Evolutionary conservation across 2,329 filamentous ascomycete species (phyloP).

Genomic region (Stagonosporopsis cucurbitacearum): DNA sequence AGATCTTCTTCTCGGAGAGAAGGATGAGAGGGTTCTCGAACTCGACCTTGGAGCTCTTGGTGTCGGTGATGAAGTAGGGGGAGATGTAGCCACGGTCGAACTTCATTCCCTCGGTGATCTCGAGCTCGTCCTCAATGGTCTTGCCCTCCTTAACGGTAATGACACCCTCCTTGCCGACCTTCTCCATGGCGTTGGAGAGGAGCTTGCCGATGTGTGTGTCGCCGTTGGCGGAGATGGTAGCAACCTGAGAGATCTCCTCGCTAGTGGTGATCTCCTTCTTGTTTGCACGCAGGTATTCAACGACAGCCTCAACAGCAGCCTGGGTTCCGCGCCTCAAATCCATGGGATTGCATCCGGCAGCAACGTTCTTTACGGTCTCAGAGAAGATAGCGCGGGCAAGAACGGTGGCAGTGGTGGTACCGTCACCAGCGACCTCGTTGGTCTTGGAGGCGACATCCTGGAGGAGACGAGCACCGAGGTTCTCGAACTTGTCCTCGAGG

Average conservation of each 20-base stretch:
- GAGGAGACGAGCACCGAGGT: slow-evolving; percentile 93
- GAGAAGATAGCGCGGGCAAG: slow-evolving; percentile 98
- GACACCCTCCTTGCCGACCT: slow-evolving; percentile 99
- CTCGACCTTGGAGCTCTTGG: slow-evolving; percentile 98
- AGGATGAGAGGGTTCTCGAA: slow-evolving; percentile 99
- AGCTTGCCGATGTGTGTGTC: slow-evolving; percentile 94
- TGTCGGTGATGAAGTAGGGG: slow-evolving; percentile 99
- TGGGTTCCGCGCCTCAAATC: slow-evolving; percentile 96
- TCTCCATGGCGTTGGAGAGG: slow-evolving; percentile 99
- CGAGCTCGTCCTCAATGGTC: slow-evolving; percentile 96
- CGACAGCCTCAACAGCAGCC: slow-evolving; percentile 91
- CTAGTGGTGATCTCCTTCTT: slow-evolving; percentile 98
- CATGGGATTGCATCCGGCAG: slow-evolving; percentile 99
- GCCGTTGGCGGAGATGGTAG: slow-evolving; percentile 97
- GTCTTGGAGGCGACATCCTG: slow-evolving; percentile 99
- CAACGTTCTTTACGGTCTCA: slow-evolving; percentile 99
- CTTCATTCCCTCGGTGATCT: slow-evolving; percentile 99
- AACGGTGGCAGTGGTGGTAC: slow-evolving; percentile 96
- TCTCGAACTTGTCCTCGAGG: slow-evolving; percentile 99
- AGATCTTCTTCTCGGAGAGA: slow-evolving; percentile 99
- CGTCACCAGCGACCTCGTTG: slow-evolving; percentile 98
- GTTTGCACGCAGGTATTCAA: slow-evolving; percentile 92
- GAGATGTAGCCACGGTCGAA: slow-evolving; percentile 99
- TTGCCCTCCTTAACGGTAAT: slow-evolving; percentile 99
- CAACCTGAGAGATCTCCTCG: slow-evolving; percentile 96